A percentile compares a stretch with the other conserved stretches of the same genome.
phyloP scores from a whole-genome alignment of 805 yeast genomes.

The Lipomyces orientalis region DNA sequence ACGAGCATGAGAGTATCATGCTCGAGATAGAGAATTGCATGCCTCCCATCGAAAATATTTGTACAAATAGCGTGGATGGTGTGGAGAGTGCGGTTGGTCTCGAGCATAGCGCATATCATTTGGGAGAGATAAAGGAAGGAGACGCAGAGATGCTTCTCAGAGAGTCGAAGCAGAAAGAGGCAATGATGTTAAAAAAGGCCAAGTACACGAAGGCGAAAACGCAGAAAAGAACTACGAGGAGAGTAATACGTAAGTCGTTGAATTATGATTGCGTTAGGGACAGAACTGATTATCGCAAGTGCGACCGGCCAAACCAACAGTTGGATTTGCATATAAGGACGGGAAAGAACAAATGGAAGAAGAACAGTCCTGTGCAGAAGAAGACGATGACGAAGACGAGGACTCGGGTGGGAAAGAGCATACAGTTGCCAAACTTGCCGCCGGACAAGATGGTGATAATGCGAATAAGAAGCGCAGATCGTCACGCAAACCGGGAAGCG shows the following conservation, averaged over 20 bases:
- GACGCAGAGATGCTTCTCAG: slow-evolving; percentile 13
- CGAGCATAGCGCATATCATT: slow-evolving; percentile 15
- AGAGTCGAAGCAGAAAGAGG: slow-evolving; percentile 9
- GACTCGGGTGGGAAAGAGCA: background rate
- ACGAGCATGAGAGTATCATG: slow-evolving; percentile 33
- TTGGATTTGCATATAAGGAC: background rate
- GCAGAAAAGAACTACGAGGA: slow-evolving; percentile 30
- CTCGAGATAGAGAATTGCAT: slow-evolving; percentile 24
- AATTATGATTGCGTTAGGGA: background rate
- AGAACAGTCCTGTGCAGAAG: background rate
- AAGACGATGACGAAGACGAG: slow-evolving; percentile 2
- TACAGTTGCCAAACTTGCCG: background rate
- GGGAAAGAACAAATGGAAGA: background rate
- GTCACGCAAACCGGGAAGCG: background rate
- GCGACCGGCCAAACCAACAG: slow-evolving; percentile 2
- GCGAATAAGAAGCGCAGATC: background rate
- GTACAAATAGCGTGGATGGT: background rate
- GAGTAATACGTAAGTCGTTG: slow-evolving; percentile 6
- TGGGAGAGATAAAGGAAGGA: slow-evolving; percentile 32
- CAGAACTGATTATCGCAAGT: background rate
- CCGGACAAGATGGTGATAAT: background rate
- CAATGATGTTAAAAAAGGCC: background rate
- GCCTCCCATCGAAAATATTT: background rate
- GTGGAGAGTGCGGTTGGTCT: slow-evolving; percentile 2
- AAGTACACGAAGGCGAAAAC: slow-evolving; percentile 14